Percentiles rank a stretch among this genome's conserved stretches.
phyloP scores from a whole-genome alignment of 352 stramenopile genomes.

The Bremia lactucae region DNA sequence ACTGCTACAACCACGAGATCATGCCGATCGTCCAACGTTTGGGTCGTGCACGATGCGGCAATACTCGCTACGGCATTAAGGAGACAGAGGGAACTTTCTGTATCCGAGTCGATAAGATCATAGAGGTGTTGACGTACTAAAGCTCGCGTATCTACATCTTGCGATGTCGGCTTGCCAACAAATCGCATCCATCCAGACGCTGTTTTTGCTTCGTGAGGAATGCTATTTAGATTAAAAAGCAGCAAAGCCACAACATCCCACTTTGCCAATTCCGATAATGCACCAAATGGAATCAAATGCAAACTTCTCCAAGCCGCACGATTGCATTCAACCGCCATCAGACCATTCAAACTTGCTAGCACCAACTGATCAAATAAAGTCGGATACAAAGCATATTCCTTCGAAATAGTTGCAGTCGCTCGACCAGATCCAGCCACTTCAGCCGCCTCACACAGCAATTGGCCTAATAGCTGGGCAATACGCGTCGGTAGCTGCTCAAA shows the following conservation, averaged over 20 bases:
- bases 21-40: constrained; percentile 16
- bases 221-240: constrained; percentile 60
- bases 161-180: constrained; percentile 31
- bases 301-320: constrained; percentile 72
- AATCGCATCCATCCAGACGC: constrained; percentile 54
- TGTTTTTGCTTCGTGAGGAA: constrained; percentile 49
- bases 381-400: constrained; percentile 47
- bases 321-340: constrained; percentile 66
- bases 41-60: constrained; percentile 23
- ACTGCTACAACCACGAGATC: constrained; percentile 45
- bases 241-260: constrained; percentile 74
- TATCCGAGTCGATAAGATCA: constrained; percentile 45
- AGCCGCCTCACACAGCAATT: constrained; percentile 50
- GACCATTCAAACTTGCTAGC: constrained; percentile 60
- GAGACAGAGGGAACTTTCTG: constrained; percentile 56
- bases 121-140: constrained; percentile 40
- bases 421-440: constrained; percentile 31
- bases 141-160: constrained; percentile 18
- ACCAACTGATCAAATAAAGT: constrained; percentile 82
- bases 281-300: constrained; percentile 52
- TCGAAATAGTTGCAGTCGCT: constrained; percentile 1
- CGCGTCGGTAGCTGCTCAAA: constrained; percentile 71
- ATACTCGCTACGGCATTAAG: constrained; percentile 57
- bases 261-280: constrained; percentile 60
- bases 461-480: constrained; percentile 56